Percentiles rank a stretch among this genome's conserved stretches.
phyloP scores from a whole-genome alignment of 2,329 filamentous ascomycete genomes.

The Xylaria digitata region DNA sequence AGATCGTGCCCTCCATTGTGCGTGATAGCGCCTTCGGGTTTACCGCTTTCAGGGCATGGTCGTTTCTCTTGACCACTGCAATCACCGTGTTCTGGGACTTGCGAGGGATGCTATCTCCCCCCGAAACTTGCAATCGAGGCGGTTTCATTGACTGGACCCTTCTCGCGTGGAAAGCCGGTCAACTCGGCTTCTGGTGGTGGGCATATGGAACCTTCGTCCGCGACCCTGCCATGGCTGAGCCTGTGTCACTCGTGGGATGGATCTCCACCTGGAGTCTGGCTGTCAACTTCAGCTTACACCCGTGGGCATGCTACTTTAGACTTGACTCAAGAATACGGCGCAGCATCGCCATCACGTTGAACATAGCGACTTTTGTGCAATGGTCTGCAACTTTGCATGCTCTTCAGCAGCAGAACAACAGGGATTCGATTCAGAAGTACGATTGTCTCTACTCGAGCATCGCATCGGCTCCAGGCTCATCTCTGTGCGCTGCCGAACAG shows the following conservation, averaged over 20 bases:
- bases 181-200: slow-evolving; percentile 6
- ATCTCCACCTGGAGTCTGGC: slow-evolving; percentile 1
- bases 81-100: slow-evolving; percentile 5
- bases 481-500: slow-evolving; percentile 3
- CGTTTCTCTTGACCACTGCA: background rate
- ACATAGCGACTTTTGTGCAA: slow-evolving; percentile 2
- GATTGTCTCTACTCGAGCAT: slow-evolving; percentile 5
- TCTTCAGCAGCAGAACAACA: background rate
- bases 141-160: slow-evolving; percentile 1
- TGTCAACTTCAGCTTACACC: slow-evolving; percentile 5
- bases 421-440: slow-evolving; percentile 4
- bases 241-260: slow-evolving; percentile 3
- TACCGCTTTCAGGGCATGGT: background rate
- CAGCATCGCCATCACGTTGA: background rate
- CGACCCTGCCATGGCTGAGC: background rate
- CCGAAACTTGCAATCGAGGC: background rate
- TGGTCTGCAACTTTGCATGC: background rate
- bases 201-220: background rate
- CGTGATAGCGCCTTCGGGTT: slow-evolving; percentile 4
- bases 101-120: slow-evolving; percentile 1
- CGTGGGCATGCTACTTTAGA: slow-evolving; percentile 2
- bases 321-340: background rate
- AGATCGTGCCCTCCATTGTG: slow-evolving; percentile 5
- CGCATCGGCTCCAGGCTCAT: slow-evolving; percentile 6
- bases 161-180: slow-evolving; percentile 2